Conservation (phyloP, 2,329 filamentous ascomycete genomes). For the Nannizziopsis arthrosporioides region DNA sequence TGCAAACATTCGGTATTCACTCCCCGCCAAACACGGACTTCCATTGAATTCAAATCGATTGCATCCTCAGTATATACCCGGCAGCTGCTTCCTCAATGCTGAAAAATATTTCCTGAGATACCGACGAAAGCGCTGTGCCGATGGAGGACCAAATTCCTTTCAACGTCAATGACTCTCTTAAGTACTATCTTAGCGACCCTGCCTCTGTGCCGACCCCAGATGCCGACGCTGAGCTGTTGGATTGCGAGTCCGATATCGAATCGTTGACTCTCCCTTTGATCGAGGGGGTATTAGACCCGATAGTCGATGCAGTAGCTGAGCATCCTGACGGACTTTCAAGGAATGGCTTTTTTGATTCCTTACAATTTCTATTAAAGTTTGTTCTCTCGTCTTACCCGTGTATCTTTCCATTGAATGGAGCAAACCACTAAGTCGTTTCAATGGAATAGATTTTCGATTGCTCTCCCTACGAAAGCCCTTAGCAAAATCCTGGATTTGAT, state of each 20-base stretch:
- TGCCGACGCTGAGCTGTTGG: constrained; percentile 68
- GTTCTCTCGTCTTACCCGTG: constrained; percentile 39
- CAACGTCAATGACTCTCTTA: constrained; percentile 92
- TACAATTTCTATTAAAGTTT: constrained; percentile 95
- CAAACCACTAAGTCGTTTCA: constrained; percentile 52
- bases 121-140: neutral
- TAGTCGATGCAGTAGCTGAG: constrained; percentile 83
- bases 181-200: constrained; percentile 92
- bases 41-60: neutral
- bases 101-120: neutral
- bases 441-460: constrained; percentile 64
- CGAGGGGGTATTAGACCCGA: constrained; percentile 77
- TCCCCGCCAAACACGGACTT: neutral
- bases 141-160: constrained; percentile 62
- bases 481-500: constrained; percentile 89
- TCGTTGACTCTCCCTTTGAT: constrained; percentile 65
- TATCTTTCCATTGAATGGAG: constrained; percentile 25
- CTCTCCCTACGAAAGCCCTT: constrained; percentile 67
- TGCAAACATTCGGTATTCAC: constrained; percentile 20
- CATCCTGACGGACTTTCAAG: constrained; percentile 79
- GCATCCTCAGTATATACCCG: neutral
- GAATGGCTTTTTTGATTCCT: constrained; percentile 71
- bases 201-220: constrained; percentile 71
- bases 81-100: neutral
- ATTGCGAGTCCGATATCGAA: constrained; percentile 88